phyloP scores from a whole-genome alignment of 2,329 filamentous ascomycete genomes.

The Scolecobasidium constrictum region DNA sequence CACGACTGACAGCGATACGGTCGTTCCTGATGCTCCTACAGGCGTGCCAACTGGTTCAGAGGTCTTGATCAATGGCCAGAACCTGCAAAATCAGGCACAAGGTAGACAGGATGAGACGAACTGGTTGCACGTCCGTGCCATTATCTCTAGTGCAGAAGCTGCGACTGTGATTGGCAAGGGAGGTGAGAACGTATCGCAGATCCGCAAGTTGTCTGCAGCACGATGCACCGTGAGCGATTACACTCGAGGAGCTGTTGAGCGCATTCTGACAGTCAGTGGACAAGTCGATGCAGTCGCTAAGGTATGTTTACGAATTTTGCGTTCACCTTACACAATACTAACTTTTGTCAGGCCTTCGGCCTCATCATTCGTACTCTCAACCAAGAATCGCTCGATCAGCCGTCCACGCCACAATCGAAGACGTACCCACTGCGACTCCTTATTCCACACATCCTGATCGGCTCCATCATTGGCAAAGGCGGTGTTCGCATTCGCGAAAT shows the following conservation, averaged over 20 bases:
- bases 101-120: slow-evolving; percentile 74
- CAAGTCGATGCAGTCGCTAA: slow-evolving; percentile 95
- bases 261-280: slow-evolving; percentile 93
- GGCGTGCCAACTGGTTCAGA: slow-evolving; percentile 29
- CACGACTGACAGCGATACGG: slow-evolving; percentile 53
- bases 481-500: slow-evolving; percentile 96
- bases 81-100: not conserved
- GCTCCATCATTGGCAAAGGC: slow-evolving; percentile 96
- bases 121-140: slow-evolving; percentile 94
- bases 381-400: slow-evolving; percentile 80
- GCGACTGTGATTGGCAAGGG: slow-evolving; percentile 98
- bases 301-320: slow-evolving; percentile 40
- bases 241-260: slow-evolving; percentile 90
- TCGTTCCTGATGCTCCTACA: slow-evolving; percentile 54
- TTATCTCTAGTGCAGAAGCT: slow-evolving; percentile 94
- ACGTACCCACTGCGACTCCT: slow-evolving; percentile 93
- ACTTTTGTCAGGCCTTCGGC: slow-evolving; percentile 65
- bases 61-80: slow-evolving; percentile 11
- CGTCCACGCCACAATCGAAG: slow-evolving; percentile 90
- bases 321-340: slow-evolving; percentile 2
- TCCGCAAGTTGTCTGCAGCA: slow-evolving; percentile 85
- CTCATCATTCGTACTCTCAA: slow-evolving; percentile 97
- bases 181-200: slow-evolving; percentile 96
- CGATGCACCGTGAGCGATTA: slow-evolving; percentile 99
- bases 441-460: slow-evolving; percentile 93